Evolutionary conservation across 805 yeast species (phyloP).

Genomic region (Yueomyces sp.): DNA sequence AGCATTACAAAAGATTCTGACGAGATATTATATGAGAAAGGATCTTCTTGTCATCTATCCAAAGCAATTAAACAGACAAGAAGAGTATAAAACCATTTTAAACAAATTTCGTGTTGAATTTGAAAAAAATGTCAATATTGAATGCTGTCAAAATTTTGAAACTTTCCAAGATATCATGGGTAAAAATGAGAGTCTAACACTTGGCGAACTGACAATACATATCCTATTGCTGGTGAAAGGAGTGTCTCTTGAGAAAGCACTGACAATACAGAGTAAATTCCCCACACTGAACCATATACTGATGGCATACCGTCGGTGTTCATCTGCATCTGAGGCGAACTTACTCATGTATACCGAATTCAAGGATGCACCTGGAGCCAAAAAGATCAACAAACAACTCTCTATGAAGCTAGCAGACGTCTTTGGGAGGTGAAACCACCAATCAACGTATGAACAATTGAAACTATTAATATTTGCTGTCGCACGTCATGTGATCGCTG

Average conservation of each 20-base stretch:
- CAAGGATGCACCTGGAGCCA: conserved; percentile 22
- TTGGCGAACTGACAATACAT: conserved; percentile 59
- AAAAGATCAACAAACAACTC: conserved; percentile 19
- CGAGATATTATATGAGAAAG: conserved; percentile 32
- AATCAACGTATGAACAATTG: not conserved
- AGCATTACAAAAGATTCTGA: conserved; percentile 34
- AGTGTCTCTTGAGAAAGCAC: conserved; percentile 73
- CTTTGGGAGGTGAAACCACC: conserved; percentile 5
- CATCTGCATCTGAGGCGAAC: conserved; percentile 15
- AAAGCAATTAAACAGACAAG: conserved; percentile 33
- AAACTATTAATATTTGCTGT: not conserved
- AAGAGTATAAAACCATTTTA: conserved; percentile 33
- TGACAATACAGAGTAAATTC: conserved; percentile 54
- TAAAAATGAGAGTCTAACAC: conserved; percentile 56
- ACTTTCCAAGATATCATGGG: conserved; percentile 56
- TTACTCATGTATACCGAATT: conserved; percentile 14
- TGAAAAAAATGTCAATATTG: conserved; percentile 18
- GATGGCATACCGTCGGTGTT: conserved; percentile 17
- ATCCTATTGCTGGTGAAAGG: conserved; percentile 77
- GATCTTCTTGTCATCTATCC: conserved; percentile 40
- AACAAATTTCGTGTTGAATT: conserved; percentile 33
- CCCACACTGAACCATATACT: conserved; percentile 52
- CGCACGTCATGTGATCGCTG: too few relatives aligned
- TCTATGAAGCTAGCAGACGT: conserved; percentile 22
- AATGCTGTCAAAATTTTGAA: conserved; percentile 34